phyloP scores from a whole-genome alignment of 495 filamentous ascomycete genomes.

The Trichoderma erinaceum region DNA sequence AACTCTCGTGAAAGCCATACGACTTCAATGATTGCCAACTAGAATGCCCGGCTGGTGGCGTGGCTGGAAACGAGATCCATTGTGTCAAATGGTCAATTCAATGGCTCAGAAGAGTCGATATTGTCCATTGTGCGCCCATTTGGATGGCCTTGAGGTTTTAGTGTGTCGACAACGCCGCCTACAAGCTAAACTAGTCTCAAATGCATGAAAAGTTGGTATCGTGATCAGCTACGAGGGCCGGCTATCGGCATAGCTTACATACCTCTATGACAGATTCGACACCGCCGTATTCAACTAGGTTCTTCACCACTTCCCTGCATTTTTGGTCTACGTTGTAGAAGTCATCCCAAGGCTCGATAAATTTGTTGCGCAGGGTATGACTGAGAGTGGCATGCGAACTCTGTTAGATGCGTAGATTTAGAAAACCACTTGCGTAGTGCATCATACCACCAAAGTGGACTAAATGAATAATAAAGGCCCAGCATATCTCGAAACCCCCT shows the following conservation, averaged over 20 bases:
- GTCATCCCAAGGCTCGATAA: no score
- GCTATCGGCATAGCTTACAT: neutral
- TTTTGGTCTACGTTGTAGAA: no score
- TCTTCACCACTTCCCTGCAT: no score
- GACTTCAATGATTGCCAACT: slow-evolving; percentile 44
- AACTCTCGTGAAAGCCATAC: slow-evolving; percentile 45
- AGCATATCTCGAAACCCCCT: no score
- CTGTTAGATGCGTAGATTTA: no score
- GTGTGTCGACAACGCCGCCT: slow-evolving; percentile 43
- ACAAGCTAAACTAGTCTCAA: slow-evolving; percentile 44
- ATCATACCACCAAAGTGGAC: no score
- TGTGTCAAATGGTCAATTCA: slow-evolving; percentile 31
- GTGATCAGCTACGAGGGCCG: neutral
- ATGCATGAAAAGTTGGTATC: neutral
- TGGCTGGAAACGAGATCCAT: slow-evolving; percentile 41
- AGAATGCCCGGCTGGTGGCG: slow-evolving; percentile 46
- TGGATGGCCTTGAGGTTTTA: slow-evolving; percentile 50
- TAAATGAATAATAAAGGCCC: no score
- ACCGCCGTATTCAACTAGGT: no score
- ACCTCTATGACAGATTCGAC: slow-evolving; percentile 31
- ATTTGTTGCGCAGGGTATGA: no score
- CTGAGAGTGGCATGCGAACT: no score
- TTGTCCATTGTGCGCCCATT: slow-evolving; percentile 48
- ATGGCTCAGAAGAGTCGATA: slow-evolving; percentile 38
- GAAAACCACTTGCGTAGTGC: no score